Evolutionary conservation across 1,139 yeast genomes (phyloP).

Genomic region (Hansenula lynferdii): DNA sequence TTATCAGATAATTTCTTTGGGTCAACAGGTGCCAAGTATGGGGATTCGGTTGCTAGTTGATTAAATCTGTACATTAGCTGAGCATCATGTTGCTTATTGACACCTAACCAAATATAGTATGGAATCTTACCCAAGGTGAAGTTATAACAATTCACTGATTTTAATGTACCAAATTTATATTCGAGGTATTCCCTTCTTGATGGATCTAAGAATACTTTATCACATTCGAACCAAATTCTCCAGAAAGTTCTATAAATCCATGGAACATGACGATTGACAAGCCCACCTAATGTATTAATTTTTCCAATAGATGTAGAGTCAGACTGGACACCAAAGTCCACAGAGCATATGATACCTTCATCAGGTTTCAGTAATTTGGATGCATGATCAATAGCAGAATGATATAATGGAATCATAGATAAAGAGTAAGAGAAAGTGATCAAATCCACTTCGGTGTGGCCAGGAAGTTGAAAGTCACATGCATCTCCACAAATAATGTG

Average conservation of each 20-base stretch:
- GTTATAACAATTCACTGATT: constrained; percentile 66
- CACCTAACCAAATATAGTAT: constrained; percentile 79
- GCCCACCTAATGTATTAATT: constrained; percentile 70
- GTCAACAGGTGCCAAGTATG: constrained; percentile 60
- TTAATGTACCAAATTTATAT: constrained; percentile 74
- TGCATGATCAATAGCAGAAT: constrained; percentile 74
- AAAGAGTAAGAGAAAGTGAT: constrained; percentile 75
- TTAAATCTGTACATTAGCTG: constrained; percentile 60
- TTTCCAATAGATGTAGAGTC: constrained; percentile 63
- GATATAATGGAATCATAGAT: constrained; percentile 81
- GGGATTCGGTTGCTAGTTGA: constrained; percentile 75
- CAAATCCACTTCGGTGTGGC: constrained; percentile 49
- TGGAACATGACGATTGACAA: constrained; percentile 63
- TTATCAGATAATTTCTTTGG: constrained; percentile 20
- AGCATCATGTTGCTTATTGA: constrained; percentile 60
- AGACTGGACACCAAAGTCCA: constrained; percentile 78
- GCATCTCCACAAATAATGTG: constrained; percentile 74
- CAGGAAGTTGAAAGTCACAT: constrained; percentile 52
- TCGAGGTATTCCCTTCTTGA: constrained; percentile 80
- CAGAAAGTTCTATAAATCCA: constrained; percentile 79
- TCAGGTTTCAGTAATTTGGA: constrained; percentile 45
- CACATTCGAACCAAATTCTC: constrained; percentile 87
- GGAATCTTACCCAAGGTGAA: constrained; percentile 66
- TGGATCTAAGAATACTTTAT: constrained; percentile 73
- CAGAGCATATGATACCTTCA: constrained; percentile 60